Evolutionary conservation across 2,329 filamentous ascomycete genomes (phyloP).

Genomic region (Triangularia verruculosa): DNA sequence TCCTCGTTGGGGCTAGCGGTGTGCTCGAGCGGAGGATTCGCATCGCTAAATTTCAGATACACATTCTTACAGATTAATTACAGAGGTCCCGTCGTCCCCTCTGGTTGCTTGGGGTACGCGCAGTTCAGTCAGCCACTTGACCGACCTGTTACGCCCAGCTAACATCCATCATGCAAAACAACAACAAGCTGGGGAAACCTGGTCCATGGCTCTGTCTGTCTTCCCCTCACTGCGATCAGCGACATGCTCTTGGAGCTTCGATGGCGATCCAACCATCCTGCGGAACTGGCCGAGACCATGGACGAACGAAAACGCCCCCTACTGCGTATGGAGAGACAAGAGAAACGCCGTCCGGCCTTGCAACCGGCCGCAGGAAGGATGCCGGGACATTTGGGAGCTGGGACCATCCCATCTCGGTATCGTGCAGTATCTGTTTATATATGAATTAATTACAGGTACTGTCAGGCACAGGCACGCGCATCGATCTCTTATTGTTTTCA

Average conservation of each 20-base stretch:
- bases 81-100: neutral
- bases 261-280: neutral
- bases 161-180: slow-evolving; percentile 18
- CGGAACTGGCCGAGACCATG: slow-evolving; percentile 11
- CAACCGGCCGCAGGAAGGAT: slow-evolving; percentile 4
- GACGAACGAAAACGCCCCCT: slow-evolving; percentile 3
- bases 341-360: slow-evolving; percentile 7
- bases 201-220: neutral
- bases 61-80: slow-evolving; percentile 2
- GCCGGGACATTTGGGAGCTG: neutral
- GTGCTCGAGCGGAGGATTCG: slow-evolving; percentile 20
- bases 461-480: neutral
- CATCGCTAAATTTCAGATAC: slow-evolving; percentile 23
- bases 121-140: slow-evolving; percentile 7
- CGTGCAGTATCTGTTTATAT: slow-evolving; percentile 1
- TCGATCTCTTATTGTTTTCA: neutral
- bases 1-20: slow-evolving; percentile 23
- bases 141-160: slow-evolving; percentile 2
- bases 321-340: too few species aligned
- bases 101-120: slow-evolving; percentile 12
- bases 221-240: neutral
- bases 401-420: neutral
- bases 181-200: slow-evolving; percentile 3
- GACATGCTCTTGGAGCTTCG: neutral
- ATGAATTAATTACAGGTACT: neutral